A percentile compares a stretch with the other conserved stretches of the same genome.
Evolutionary conservation across 371 early-diverging fungal genomes (phyloP).

Genomic region (Haplosporangium sp.): DNA sequence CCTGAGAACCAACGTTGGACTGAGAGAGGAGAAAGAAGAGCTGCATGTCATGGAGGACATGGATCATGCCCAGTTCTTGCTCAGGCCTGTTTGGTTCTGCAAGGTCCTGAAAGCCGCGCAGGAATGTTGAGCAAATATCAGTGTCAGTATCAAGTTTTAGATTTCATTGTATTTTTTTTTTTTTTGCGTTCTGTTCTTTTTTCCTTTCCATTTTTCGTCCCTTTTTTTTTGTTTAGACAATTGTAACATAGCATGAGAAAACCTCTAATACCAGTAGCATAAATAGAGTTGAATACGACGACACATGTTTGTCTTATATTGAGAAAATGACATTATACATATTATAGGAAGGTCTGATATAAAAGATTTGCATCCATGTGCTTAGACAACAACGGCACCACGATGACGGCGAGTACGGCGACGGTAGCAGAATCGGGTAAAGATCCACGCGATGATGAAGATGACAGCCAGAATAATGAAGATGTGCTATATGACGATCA

Average conservation of each 20-base stretch:
- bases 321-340: too few species aligned
- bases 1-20: slow-evolving; percentile 23
- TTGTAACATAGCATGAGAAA: too few species aligned
- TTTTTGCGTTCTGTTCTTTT: too few species aligned
- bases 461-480: slow-evolving; percentile 34
- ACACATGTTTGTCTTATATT: too few species aligned
- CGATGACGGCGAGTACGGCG: slow-evolving; percentile 17
- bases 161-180: too few species aligned
- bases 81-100: slow-evolving; percentile 58
- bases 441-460: slow-evolving; percentile 44
- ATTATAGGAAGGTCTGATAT: not conserved
- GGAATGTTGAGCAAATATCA: slow-evolving; percentile 23
- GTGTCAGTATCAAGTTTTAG: too few species aligned
- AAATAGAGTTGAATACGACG: too few species aligned
- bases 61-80: slow-evolving; percentile 67
- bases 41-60: slow-evolving; percentile 60
- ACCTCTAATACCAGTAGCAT: too few species aligned
- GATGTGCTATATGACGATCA: slow-evolving; percentile 20
- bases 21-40: slow-evolving; percentile 56
- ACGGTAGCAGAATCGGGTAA: slow-evolving; percentile 32
- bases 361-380: not conserved
- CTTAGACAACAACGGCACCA: slow-evolving; percentile 20
- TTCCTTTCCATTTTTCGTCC: too few species aligned
- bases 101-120: slow-evolving; percentile 40
- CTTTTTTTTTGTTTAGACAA: too few species aligned